These are phyloP conservation scores for Penicillium occitanis DNA, from an alignment of 2,329 filamentous ascomycete genomes.

Conservation along the genomic window DNA sequence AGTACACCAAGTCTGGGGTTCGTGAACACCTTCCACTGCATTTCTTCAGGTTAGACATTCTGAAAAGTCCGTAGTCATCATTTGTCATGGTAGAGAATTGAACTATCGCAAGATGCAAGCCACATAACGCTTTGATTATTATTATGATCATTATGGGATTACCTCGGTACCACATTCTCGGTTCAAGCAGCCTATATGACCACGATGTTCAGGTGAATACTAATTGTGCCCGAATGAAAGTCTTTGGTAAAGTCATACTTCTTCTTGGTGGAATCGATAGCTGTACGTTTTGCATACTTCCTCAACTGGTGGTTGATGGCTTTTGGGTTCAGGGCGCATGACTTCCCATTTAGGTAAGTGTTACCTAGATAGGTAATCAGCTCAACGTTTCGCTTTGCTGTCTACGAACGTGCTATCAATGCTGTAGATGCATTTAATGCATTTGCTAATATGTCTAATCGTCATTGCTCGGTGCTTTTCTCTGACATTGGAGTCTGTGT, in stretches of 20 bases:
- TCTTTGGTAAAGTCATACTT: no score
- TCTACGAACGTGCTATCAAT: background rate
- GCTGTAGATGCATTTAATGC: background rate
- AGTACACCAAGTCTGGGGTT: background rate
- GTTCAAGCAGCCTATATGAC: background rate
- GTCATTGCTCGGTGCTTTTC: background rate
- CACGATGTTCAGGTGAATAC: background rate
- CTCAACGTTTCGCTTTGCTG: background rate
- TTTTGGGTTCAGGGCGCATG: background rate
- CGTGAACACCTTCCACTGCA: background rate
- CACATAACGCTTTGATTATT: constrained; percentile 6
- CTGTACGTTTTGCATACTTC: background rate
- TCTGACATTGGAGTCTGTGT: background rate
- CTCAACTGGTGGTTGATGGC: background rate
- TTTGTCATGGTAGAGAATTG: background rate
- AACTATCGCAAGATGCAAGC: background rate
- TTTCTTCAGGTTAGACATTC: background rate
- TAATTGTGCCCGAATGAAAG: background rate
- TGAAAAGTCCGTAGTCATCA: background rate
- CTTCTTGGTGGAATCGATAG: background rate
- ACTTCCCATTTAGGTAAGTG: background rate
- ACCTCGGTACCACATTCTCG: constrained; percentile 4
- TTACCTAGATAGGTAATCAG: background rate
- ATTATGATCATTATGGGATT: background rate
- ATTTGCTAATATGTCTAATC: background rate